Evolutionary conservation across 192 early-diverging fungal species (phyloP).

Genomic region (Polychytrium aggregatum): DNA sequence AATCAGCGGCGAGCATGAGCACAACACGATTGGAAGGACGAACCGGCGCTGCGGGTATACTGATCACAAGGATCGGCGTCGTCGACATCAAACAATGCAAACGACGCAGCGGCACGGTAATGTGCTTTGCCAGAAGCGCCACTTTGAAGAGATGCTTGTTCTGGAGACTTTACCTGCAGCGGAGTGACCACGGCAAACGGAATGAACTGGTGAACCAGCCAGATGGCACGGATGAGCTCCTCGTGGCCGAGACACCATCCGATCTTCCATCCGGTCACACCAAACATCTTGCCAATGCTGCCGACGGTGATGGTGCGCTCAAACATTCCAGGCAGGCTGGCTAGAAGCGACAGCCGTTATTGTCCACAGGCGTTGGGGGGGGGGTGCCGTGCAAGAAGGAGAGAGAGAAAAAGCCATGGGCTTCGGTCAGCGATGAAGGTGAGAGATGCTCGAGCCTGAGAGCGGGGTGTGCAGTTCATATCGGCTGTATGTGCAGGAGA

Average conservation of each 20-base stretch:
- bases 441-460: no score
- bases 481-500: no score
- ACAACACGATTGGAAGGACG: no score
- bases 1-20: background rate
- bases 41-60: no score
- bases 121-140: no score
- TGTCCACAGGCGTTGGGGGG: no score
- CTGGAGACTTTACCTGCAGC: conserved; percentile 66
- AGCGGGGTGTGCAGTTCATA: no score
- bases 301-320: conserved; percentile 89
- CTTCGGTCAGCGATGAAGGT: no score
- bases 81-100: background rate
- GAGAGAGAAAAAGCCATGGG: no score
- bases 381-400: background rate
- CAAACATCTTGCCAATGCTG: conserved; percentile 88
- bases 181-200: conserved; percentile 85
- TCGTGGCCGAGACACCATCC: conserved; percentile 82
- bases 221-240: conserved; percentile 56
- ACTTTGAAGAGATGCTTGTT: no score
- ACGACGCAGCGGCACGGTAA: no score
- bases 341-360: conserved; percentile 50
- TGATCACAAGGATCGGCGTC: no score
- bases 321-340: conserved; percentile 78
- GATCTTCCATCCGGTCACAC: conserved; percentile 92
- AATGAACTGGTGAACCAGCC: conserved; percentile 81